Conservation (phyloP, 805 yeast species). For the Candida methanosorbosa region DNA sequence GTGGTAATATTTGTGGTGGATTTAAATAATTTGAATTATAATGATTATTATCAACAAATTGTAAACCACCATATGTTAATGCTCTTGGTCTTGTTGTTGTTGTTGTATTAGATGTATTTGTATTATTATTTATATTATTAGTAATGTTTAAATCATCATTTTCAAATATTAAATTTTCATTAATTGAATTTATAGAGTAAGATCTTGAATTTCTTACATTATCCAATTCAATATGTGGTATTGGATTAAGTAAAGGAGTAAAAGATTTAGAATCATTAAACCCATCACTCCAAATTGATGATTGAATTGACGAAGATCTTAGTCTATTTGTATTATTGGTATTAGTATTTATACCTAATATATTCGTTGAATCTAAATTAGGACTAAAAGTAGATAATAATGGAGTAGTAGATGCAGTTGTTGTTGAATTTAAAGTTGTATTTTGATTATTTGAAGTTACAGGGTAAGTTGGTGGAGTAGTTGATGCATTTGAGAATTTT, state of each 20-base stretch:
- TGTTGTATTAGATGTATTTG: not conserved
- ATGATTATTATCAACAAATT: conserved; percentile 5
- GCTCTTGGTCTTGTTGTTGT: conserved; percentile 1
- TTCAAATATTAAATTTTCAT: not conserved
- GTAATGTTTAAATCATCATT: not conserved
- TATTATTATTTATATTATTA: not conserved
- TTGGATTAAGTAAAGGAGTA: not conserved
- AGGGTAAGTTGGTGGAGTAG: not conserved
- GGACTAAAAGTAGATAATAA: not conserved
- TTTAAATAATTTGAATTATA: too few relatives aligned
- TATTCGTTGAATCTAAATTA: not conserved
- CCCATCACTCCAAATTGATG: conserved; percentile 41
- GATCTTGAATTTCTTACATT: not conserved
- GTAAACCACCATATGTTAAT: conserved; percentile 6
- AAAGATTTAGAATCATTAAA: not conserved
- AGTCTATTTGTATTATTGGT: conserved; percentile 24
- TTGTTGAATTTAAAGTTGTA: too few relatives aligned
- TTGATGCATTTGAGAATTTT: conserved; percentile 26
- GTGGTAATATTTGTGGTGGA: conserved; percentile 6
- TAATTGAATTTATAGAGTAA: not conserved
- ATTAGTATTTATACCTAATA: not conserved
- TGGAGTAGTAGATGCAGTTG: conserved; percentile 10
- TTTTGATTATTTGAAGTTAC: not conserved
- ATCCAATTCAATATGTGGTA: not conserved
- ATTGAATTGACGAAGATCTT: conserved; percentile 47